Evolutionary conservation across 495 filamentous ascomycete species (phyloP), one percentile per base, ranked within the genome.

Genomic region (Daldinia concentrica): DNA sequence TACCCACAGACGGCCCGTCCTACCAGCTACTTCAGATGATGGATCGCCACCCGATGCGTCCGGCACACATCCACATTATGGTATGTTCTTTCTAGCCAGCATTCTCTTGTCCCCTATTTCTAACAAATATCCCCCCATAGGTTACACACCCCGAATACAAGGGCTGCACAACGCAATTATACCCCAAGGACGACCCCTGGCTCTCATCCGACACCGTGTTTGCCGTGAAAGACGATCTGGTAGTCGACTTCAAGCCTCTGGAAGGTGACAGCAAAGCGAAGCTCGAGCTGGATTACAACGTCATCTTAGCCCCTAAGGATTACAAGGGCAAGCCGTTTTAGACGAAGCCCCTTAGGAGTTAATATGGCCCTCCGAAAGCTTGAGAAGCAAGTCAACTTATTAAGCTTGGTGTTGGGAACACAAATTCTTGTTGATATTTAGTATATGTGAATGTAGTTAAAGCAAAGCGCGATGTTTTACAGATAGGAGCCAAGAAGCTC

Each of bases 11-110:
- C 77, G 90, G 83, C 5, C 91, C 92, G 65, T 88, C 90, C 62
- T 90, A 86, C 76, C 84, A 86, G 61, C 84, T 95, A 19, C 85
- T 95, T 59, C 81, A 84, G 56, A 76, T 90, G 56, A 86, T 95
- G 82, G 91, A 94, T 81, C 86, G 92, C 64, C 91, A 94, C 79
- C 91, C 92, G n/a, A 92, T 90, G 84, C 84, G 93, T 27, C 92
- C 93, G 36, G 92, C 90, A 39, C 92, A 95, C 75, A 93, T 96
- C 70, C 92, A 96, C 79, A 90, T 95, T 70, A 90, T 94, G 80
- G 89, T 91, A 79, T 77, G 86, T 86, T 19, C 11, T 30, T 37
- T 55, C 14, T 45, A 39, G 3, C 52, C 6, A 14, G 9, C 6
- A 0, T 19, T 54, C 9, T 30, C 24, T n/a, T n/a, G 7, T 30